Evolutionary conservation across 345 rosid genomes (phyloP).

Genomic region (Eucalyptus marginata): DNA sequence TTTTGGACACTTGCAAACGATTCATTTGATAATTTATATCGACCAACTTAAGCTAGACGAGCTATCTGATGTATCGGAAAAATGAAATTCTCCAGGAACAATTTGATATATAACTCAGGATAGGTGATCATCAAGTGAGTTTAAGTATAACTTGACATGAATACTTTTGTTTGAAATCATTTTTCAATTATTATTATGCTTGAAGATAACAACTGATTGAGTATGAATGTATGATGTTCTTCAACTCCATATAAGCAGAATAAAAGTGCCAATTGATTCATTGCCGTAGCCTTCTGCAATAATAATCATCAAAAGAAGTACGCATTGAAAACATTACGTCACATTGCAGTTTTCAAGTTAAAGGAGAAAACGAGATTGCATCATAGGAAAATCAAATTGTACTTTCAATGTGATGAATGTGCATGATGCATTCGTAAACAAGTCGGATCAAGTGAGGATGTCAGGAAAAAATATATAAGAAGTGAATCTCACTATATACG

Average conservation of each 20-base stretch:
- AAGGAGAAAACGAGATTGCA: not conserved
- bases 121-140: not conserved
- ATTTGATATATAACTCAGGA: too few species aligned
- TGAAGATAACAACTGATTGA: not conserved
- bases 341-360: not conserved
- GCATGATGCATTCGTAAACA: not conserved
- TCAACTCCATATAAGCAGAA: not conserved
- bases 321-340: not conserved
- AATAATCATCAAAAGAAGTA: not conserved
- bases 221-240: not conserved
- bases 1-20: not conserved
- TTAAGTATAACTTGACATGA: not conserved
- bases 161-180: not conserved
- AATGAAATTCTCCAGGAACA: not conserved
- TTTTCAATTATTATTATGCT: not conserved
- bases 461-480: not conserved
- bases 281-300: not conserved
- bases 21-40: not conserved
- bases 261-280: not conserved
- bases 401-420: not conserved
- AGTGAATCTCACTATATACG: not conserved
- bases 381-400: not conserved
- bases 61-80: not conserved
- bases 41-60: not conserved
- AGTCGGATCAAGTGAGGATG: not conserved